phyloP scores from a whole-genome alignment of 768 basidiomycete species.

The Lentinula aciculospora region DNA sequence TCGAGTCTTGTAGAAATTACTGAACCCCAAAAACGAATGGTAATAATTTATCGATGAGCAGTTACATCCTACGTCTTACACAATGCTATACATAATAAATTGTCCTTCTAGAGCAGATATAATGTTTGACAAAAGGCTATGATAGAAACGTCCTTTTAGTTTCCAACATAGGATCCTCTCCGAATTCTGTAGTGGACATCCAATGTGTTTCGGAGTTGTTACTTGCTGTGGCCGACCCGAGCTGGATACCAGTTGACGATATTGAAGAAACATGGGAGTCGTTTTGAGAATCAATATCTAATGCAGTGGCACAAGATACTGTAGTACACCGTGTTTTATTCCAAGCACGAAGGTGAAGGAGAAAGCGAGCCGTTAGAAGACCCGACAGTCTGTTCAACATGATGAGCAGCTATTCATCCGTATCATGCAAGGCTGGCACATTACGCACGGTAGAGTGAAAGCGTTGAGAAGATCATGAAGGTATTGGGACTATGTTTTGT shows the following conservation, averaged over 20 bases:
- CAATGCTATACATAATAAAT: too few species aligned
- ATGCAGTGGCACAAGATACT: background rate
- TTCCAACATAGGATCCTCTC: background rate
- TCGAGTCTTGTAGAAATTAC: too few species aligned
- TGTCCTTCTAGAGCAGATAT: background rate
- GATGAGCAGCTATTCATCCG: background rate
- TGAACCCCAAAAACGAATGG: too few species aligned
- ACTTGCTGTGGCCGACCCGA: background rate
- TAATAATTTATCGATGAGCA: too few species aligned
- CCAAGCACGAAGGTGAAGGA: constrained; percentile 16
- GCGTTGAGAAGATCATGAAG: constrained; percentile 8
- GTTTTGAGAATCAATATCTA: background rate
- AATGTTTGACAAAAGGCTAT: background rate
- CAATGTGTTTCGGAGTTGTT: background rate
- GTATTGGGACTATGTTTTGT: background rate
- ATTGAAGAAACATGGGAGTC: background rate
- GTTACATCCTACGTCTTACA: too few species aligned
- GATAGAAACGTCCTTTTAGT: background rate
- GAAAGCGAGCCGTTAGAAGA: constrained; percentile 18
- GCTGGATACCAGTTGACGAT: background rate
- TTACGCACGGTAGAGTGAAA: constrained; percentile 6
- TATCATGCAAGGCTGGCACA: background rate
- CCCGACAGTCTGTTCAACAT: constrained; percentile 13
- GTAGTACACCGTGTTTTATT: constrained; percentile 4
- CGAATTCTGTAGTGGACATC: background rate